A percentile compares a stretch with the other conserved stretches of the same genome.
Conservation (phyloP, 805 yeast genomes). For the baker's yeast (Saccharomyces cerevisiae) region DNA sequence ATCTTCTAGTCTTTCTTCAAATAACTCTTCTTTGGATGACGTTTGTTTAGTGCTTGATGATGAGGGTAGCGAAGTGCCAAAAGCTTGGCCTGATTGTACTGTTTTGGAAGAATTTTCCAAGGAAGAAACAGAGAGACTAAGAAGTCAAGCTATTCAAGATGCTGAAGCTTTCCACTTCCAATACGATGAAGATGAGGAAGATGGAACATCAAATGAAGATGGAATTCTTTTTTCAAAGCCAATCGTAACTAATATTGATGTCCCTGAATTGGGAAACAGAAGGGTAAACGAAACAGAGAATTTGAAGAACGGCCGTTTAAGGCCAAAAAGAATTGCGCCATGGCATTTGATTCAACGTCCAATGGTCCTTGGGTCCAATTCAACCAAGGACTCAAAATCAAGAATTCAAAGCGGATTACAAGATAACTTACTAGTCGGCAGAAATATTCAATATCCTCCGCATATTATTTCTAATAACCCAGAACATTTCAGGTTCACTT, state of each 20-base stretch:
- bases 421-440: constrained; percentile 25
- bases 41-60: constrained; percentile 83
- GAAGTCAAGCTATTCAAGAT: constrained; percentile 34
- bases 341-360: constrained; percentile 44
- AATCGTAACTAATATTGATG: constrained; percentile 37
- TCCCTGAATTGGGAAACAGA: constrained; percentile 34
- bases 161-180: constrained; percentile 33
- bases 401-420: constrained; percentile 12
- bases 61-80: constrained; percentile 17
- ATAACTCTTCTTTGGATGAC: constrained; percentile 75
- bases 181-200: constrained; percentile 29
- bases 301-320: constrained; percentile 48
- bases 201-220: constrained; percentile 11
- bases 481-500: constrained; percentile 72
- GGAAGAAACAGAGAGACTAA: constrained; percentile 51
- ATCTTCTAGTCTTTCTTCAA: constrained; percentile 35
- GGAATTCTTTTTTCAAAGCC: constrained; percentile 37
- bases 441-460: constrained; percentile 36
- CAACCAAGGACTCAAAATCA: constrained; percentile 8
- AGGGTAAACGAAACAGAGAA: constrained; percentile 50
- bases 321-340: constrained; percentile 71
- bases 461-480: constrained; percentile 39
- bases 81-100: constrained; percentile 74
- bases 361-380: constrained; percentile 2
- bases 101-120: constrained; percentile 69